Conservation (phyloP, 2,329 filamentous ascomycete species). For the Apiospora phragmitis region DNA sequence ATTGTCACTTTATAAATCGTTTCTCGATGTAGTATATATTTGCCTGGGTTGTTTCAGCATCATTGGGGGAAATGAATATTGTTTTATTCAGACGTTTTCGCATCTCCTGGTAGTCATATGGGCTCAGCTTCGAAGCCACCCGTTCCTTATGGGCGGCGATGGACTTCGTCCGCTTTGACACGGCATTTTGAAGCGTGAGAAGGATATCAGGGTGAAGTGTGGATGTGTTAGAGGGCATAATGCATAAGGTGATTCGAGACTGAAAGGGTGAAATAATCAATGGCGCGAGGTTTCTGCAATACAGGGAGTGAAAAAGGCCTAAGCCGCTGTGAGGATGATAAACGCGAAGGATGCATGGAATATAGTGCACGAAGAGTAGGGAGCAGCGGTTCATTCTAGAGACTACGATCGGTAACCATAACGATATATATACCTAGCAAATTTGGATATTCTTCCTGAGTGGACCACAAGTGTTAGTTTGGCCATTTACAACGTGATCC, state of each 20-base stretch:
- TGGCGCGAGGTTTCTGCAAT: not conserved
- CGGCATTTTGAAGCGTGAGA: not conserved
- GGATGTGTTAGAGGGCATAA: not conserved
- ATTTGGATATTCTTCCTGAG: not conserved
- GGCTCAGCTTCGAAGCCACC: not conserved
- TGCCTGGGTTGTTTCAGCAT: not conserved
- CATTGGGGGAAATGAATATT: not conserved
- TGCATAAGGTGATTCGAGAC: not conserved
- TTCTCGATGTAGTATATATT: conserved; percentile 2
- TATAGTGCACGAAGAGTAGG: not conserved
- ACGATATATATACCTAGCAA: not conserved
- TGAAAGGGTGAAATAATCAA: not conserved
- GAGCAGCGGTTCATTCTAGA: not conserved
- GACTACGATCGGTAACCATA: not conserved
- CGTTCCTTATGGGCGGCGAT: not conserved
- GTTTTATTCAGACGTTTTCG: not conserved
- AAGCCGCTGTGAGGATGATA: not conserved
- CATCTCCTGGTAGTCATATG: not conserved
- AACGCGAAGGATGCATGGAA: not conserved
- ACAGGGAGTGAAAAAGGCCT: not conserved
- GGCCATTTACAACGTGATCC: not conserved
- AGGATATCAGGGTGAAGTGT: not conserved
- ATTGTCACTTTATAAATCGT: not conserved
- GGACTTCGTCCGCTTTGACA: not conserved
- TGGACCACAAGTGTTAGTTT: not conserved